A percentile compares a stretch with the other conserved stretches of the same genome.
phyloP scores from a whole-genome alignment of 192 early-diverging fungal species.

The Dispira simplex region DNA sequence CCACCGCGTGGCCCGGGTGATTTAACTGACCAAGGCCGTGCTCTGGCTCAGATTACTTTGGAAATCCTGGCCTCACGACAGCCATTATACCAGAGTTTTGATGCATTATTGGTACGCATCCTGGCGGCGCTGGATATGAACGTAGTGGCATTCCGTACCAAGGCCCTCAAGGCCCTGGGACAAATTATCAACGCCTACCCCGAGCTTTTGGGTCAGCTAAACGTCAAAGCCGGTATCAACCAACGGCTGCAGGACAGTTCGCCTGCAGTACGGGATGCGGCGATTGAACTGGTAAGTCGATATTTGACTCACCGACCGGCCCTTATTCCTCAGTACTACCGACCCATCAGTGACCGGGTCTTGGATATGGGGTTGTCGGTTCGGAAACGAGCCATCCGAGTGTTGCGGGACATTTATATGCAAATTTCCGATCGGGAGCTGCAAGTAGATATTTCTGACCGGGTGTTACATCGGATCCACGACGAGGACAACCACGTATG shows the following conservation, averaged over 20 bases:
- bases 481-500: conserved; percentile 44
- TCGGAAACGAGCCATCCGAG: conserved; percentile 69
- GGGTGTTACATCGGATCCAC: conserved; percentile 46
- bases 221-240: conserved; percentile 53
- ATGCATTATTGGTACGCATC: conserved; percentile 48
- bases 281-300: conserved; percentile 75
- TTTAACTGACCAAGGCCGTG: not conserved
- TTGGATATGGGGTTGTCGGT: conserved; percentile 82
- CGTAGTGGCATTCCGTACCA: conserved; percentile 52
- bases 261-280: conserved; percentile 75
- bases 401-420: conserved; percentile 59
- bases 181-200: conserved; percentile 55
- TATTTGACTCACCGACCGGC: conserved; percentile 49
- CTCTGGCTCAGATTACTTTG: conserved; percentile 13
- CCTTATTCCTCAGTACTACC: conserved; percentile 62
- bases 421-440: conserved; percentile 26
- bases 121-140: conserved; percentile 42
- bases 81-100: conserved; percentile 50
- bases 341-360: conserved; percentile 59
- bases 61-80: conserved; percentile 31
- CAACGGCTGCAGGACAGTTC: conserved; percentile 67
- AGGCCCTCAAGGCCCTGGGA: conserved; percentile 64
- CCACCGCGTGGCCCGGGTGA: not conserved
- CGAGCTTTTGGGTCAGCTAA: conserved; percentile 37
- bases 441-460: conserved; percentile 48